Percentiles rank a stretch among this genome's conserved stretches.
Conservation (phyloP, 108 stramenopile species). For the Skeletonema menzelii region DNA sequence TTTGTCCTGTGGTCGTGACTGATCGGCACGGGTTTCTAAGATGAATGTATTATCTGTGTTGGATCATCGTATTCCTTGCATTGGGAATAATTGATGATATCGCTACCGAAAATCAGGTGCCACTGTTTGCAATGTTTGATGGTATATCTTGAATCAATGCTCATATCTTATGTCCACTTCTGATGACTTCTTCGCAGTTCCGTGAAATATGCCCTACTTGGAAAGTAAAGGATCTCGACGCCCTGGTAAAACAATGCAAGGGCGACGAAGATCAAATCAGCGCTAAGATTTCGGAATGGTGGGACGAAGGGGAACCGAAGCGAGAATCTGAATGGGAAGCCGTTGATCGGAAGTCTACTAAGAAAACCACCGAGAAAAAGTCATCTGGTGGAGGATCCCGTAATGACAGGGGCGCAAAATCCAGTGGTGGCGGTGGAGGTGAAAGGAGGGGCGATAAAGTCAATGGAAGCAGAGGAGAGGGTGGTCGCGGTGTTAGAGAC, state of each 20-base stretch:
- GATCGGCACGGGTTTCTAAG: neutral
- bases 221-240: slow-evolving; percentile 80
- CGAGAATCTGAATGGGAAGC: slow-evolving; percentile 75
- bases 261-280: slow-evolving; percentile 81
- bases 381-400: slow-evolving; percentile 16
- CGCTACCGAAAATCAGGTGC: neutral
- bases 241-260: slow-evolving; percentile 74
- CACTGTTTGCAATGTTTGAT: neutral
- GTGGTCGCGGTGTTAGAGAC: slow-evolving; percentile 44
- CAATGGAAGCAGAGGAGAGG: slow-evolving; percentile 17
- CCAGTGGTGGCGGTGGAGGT: slow-evolving; percentile 2
- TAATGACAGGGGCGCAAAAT: neutral
- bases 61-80: neutral
- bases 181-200: slow-evolving; percentile 25
- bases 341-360: slow-evolving; percentile 59
- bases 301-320: slow-evolving; percentile 75
- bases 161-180: neutral
- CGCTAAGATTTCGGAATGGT: slow-evolving; percentile 75
- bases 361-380: slow-evolving; percentile 36
- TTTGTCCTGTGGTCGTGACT: neutral
- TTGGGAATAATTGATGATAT: neutral
- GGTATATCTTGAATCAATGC: neutral
- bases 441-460: slow-evolving; percentile 17
- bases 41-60: neutral
- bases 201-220: slow-evolving; percentile 73